Conservation (phyloP, 768 basidiomycete genomes). For the Boletus rufocinnamomeus region DNA sequence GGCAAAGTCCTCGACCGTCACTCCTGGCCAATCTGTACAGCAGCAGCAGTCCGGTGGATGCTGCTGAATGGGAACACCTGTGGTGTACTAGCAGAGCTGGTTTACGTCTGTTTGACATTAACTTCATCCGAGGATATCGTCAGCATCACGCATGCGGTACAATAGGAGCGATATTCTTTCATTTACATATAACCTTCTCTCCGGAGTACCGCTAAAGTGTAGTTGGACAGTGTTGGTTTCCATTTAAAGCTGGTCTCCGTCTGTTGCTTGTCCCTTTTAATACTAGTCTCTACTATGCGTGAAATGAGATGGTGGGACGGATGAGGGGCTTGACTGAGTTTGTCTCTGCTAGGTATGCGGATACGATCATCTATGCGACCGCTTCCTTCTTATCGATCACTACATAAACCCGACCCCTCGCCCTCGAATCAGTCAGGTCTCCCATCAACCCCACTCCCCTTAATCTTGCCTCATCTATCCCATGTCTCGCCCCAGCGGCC, state of each 20-base stretch:
- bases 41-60: slow-evolving; percentile 73
- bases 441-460: background rate
- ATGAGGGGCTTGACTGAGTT: background rate
- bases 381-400: slow-evolving; percentile 30
- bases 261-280: slow-evolving; percentile 28
- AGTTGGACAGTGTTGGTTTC: slow-evolving; percentile 29
- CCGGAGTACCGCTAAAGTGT: slow-evolving; percentile 27
- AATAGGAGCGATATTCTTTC: slow-evolving; percentile 36
- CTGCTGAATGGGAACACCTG: slow-evolving; percentile 56
- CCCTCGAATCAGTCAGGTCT: background rate
- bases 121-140: slow-evolving; percentile 27
- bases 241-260: slow-evolving; percentile 28
- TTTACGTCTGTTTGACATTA: slow-evolving; percentile 20
- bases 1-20: slow-evolving; percentile 81
- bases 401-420: slow-evolving; percentile 11
- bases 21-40: slow-evolving; percentile 81
- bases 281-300: slow-evolving; percentile 15
- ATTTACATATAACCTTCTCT: slow-evolving; percentile 37
- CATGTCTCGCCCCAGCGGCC: slow-evolving; percentile 25
- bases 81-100: slow-evolving; percentile 20
- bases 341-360: background rate
- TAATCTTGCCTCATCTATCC: slow-evolving; percentile 8
- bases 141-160: slow-evolving; percentile 32
- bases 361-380: slow-evolving; percentile 2
- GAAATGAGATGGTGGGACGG: background rate